Conservation (phyloP, 257 asterid genomes). For the Scutellaria baicalensis region DNA sequence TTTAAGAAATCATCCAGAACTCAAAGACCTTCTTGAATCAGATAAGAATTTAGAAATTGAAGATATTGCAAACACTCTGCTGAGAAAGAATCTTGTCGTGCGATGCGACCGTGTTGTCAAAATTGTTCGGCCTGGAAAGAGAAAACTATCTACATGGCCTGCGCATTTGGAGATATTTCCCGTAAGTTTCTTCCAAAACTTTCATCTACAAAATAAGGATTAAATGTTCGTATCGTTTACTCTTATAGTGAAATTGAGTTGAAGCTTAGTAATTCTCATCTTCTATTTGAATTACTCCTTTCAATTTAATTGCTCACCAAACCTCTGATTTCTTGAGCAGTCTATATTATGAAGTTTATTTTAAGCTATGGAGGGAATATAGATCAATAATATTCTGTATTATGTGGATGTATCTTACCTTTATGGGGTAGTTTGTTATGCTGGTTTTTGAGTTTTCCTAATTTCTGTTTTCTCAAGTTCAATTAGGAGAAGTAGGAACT, state of each 20-base stretch:
- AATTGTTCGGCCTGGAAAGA: constrained; percentile 96
- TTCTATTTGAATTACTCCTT: not conserved
- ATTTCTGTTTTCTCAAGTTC: not conserved
- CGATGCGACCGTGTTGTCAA: constrained; percentile 95
- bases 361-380: not conserved
- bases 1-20: constrained; percentile 70
- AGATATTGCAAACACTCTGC: constrained; percentile 68
- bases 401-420: not conserved
- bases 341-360: not conserved
- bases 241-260: not conserved
- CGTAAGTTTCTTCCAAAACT: constrained; percentile 39
- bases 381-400: not conserved
- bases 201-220: not conserved
- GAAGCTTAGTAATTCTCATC: not conserved
- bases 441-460: not conserved
- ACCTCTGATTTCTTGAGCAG: not conserved
- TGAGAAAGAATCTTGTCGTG: constrained; percentile 76
- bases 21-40: constrained; percentile 70
- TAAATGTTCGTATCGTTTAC: not conserved
- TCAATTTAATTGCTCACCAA: not conserved
- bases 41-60: constrained; percentile 71
- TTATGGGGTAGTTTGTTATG: not conserved
- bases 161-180: constrained; percentile 87
- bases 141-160: constrained; percentile 92
- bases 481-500: not conserved